phyloP scores from a whole-genome alignment of 441 rosid species.

The Manihot esculenta region DNA sequence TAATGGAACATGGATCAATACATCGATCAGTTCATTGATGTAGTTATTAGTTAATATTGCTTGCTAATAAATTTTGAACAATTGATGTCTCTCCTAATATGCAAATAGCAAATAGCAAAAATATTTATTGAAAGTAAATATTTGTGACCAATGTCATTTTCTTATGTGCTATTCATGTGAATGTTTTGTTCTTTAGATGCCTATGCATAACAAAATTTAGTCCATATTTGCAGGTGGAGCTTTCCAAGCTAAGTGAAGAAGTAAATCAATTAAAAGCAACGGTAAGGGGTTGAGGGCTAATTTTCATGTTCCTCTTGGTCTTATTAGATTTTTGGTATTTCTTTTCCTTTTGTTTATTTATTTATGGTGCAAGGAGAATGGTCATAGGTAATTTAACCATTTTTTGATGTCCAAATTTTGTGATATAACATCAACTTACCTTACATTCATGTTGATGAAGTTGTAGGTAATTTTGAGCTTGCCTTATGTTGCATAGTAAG shows the following conservation, averaged over 20 bases:
- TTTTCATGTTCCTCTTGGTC: not conserved
- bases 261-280: conserved; percentile 46
- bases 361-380: not conserved
- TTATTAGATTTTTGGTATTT: not conserved
- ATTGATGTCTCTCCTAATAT: conserved; percentile 1
- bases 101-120: no score
- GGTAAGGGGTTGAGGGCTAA: conserved; percentile 37
- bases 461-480: not conserved
- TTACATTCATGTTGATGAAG: not conserved
- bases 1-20: no score
- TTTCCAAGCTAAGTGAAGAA: conserved; percentile 62
- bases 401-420: not conserved
- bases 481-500: not conserved
- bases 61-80: not conserved
- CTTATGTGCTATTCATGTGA: not conserved
- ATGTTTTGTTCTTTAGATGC: not conserved
- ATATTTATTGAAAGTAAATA: not conserved
- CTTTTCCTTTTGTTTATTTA: not conserved
- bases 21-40: not conserved
- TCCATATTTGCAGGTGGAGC: conserved; percentile 56
- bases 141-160: not conserved
- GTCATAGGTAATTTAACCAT: not conserved
- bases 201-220: conserved; percentile 15
- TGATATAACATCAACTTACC: no score
- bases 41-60: not conserved